These are phyloP conservation scores for Rhexocercosporidium sp. DNA, from an alignment of 2,329 filamentous ascomycete species.

Conservation along the genomic window DNA sequence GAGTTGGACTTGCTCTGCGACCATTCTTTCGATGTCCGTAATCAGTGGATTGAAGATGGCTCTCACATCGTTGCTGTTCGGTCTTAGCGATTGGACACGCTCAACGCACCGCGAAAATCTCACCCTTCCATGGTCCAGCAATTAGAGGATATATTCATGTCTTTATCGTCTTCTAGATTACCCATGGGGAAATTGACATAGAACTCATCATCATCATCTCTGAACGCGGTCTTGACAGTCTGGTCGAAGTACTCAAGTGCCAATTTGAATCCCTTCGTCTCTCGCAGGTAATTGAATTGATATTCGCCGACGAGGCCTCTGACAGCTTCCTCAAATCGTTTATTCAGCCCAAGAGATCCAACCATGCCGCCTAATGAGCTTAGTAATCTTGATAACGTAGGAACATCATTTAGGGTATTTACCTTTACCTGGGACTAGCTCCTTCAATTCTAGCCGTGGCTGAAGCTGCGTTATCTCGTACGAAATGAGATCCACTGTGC, in stretches of 20 bases:
- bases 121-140: conserved; percentile 32
- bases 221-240: conserved; percentile 39
- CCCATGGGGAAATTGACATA: conserved; percentile 38
- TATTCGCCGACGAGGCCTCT: conserved; percentile 37
- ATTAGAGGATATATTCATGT: conserved; percentile 29
- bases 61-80: conserved; percentile 54
- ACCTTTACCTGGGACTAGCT: conserved; percentile 35
- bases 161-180: conserved; percentile 33
- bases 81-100: not conserved
- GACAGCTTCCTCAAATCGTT: conserved; percentile 35
- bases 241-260: conserved; percentile 42
- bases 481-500: not conserved
- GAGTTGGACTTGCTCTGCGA: conserved; percentile 49
- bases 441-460: conserved; percentile 34
- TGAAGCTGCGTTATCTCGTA: conserved; percentile 51
- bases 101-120: too few species aligned
- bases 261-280: conserved; percentile 36
- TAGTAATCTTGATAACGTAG: too few species aligned
- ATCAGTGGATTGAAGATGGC: conserved; percentile 53
- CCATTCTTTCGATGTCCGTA: conserved; percentile 46
- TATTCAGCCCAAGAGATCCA: conserved; percentile 38
- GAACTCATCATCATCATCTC: conserved; percentile 36
- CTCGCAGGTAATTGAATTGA: conserved; percentile 37
- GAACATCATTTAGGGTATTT: too few species aligned
- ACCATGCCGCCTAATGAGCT: conserved; percentile 39